A percentile compares a stretch with the other conserved stretches of the same genome.
Evolutionary conservation across 345 rosid genomes (phyloP).

Genomic region (Moricandia arvensis): DNA sequence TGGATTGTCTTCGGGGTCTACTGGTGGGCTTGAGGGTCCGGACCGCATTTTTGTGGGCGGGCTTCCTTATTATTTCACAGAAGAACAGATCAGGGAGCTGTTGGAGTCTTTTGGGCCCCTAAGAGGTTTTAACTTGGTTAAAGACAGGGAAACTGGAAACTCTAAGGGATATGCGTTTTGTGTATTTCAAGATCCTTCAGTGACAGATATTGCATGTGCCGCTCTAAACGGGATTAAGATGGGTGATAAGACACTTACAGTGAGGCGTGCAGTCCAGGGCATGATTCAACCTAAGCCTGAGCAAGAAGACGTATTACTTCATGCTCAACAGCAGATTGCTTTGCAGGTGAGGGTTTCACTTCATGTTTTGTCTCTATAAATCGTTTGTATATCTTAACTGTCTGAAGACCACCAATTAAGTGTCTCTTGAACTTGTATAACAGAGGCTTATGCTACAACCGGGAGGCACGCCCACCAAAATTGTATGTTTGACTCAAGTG

Average conservation of each 20-base stretch:
- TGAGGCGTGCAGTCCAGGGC: slow-evolving; percentile 94
- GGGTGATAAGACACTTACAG: slow-evolving; percentile 98
- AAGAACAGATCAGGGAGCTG: slow-evolving; percentile 90
- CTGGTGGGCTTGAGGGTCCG: slow-evolving; percentile 99
- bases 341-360: slow-evolving; percentile 59
- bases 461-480: slow-evolving; percentile 63
- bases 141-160: slow-evolving; percentile 97
- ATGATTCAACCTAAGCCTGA: slow-evolving; percentile 90
- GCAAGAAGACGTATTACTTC: slow-evolving; percentile 82
- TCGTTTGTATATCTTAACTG: neutral
- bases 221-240: slow-evolving; percentile 95
- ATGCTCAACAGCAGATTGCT: slow-evolving; percentile 97
- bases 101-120: slow-evolving; percentile 94
- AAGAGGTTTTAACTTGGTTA: slow-evolving; percentile 90
- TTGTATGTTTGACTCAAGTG: slow-evolving; percentile 89
- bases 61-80: slow-evolving; percentile 92
- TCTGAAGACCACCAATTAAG: neutral
- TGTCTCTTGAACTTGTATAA: neutral
- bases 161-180: slow-evolving; percentile 97
- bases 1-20: slow-evolving; percentile 82
- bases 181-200: slow-evolving; percentile 93
- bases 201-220: slow-evolving; percentile 94
- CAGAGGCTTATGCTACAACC: slow-evolving; percentile 89
- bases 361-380: neutral
- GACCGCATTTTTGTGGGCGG: slow-evolving; percentile 99